phyloP scores from a whole-genome alignment of 352 stramenopile genomes.

The Phytophthora foliorum region DNA sequence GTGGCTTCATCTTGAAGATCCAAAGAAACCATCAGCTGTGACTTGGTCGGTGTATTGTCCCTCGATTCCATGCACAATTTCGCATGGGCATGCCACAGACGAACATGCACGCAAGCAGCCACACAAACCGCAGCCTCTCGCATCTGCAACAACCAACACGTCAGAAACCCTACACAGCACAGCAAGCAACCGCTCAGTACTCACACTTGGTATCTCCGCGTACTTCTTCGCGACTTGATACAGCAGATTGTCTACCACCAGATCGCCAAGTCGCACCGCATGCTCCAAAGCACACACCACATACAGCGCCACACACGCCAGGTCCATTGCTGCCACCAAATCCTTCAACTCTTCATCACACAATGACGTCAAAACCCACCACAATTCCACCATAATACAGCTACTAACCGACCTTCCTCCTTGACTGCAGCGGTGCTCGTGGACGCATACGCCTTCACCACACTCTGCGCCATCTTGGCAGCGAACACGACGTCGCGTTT shows the following conservation, averaged over 20 bases:
- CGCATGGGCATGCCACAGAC: constrained; percentile 57
- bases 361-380: neutral
- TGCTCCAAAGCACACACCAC: constrained; percentile 57
- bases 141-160: constrained; percentile 29
- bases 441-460: constrained; percentile 68
- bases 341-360: constrained; percentile 34
- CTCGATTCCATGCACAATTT: constrained; percentile 36
- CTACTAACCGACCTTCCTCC: constrained; percentile 23
- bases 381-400: neutral
- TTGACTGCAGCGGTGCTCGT: constrained; percentile 16
- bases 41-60: constrained; percentile 2
- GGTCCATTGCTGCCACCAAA: constrained; percentile 52
- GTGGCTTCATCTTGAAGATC: neutral
- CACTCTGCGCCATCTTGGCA: constrained; percentile 68
- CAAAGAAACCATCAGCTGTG: constrained; percentile 22
- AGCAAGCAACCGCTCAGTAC: neutral
- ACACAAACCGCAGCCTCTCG: constrained; percentile 42
- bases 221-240: constrained; percentile 87
- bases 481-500: constrained; percentile 54
- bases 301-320: constrained; percentile 64
- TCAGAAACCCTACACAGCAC: neutral
- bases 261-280: constrained; percentile 56
- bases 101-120: constrained; percentile 58
- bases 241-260: constrained; percentile 82
- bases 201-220: constrained; percentile 56